A percentile compares a stretch with the other conserved stretches of the same genome.
These are phyloP conservation scores for Kregervanrija pseudodelftensis DNA, from an alignment of 805 yeast species.

Conservation along the genomic window DNA sequence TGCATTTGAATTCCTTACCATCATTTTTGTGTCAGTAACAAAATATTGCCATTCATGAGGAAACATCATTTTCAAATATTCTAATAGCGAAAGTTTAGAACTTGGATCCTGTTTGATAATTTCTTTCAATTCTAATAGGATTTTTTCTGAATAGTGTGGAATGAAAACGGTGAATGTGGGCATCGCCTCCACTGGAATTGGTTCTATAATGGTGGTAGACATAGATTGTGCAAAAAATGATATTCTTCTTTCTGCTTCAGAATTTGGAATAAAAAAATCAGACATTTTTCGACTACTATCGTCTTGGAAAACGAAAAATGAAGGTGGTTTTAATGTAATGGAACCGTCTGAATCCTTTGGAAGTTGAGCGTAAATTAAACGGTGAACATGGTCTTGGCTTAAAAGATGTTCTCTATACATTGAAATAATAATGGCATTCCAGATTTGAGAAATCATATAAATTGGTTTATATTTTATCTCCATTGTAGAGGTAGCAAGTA, in stretches of 20 bases:
- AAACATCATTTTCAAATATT: constrained; percentile 66
- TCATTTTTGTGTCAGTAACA: constrained; percentile 65
- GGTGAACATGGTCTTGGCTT: constrained; percentile 41
- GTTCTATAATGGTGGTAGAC: constrained; percentile 41
- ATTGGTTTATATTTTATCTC: constrained; percentile 36
- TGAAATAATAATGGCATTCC: constrained; percentile 49
- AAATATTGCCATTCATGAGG: constrained; percentile 77
- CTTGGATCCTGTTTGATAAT: constrained; percentile 38
- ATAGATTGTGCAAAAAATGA: constrained; percentile 49
- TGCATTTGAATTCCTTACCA: constrained; percentile 18
- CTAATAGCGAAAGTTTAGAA: constrained; percentile 55
- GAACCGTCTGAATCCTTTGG: constrained; percentile 42
- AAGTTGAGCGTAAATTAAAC: constrained; percentile 32
- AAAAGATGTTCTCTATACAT: constrained; percentile 49
- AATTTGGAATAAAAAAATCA: constrained; percentile 36
- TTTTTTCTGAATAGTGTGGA: constrained; percentile 48
- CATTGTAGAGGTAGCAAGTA: constrained; percentile 38
- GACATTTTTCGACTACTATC: constrained; percentile 32
- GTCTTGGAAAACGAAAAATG: constrained; percentile 43
- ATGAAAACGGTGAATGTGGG: constrained; percentile 45
- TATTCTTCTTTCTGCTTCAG: constrained; percentile 46
- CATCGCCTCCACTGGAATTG: constrained; percentile 39
- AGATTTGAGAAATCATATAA: constrained; percentile 37
- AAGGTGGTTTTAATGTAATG: constrained; percentile 31
- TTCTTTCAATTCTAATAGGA: constrained; percentile 37